Evolutionary conservation across 1,284 basidiomycete genomes (phyloP).

Genomic region (Austroboletus olivaceoglutinosus): DNA sequence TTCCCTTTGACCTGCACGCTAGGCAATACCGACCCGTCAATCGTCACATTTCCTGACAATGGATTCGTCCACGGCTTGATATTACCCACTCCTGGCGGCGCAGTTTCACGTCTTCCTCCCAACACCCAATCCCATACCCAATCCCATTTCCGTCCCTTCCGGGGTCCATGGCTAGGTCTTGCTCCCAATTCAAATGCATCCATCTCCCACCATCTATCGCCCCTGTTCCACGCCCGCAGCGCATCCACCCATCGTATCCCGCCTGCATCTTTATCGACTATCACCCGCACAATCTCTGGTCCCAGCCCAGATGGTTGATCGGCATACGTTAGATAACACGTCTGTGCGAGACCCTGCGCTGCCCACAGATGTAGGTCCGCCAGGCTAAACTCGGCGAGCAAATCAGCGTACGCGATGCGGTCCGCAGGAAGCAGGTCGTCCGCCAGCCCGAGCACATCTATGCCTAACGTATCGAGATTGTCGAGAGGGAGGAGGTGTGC

Average conservation of each 20-base stretch:
- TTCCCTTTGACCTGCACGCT: conserved; percentile 3
- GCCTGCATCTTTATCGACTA: conserved; percentile 14
- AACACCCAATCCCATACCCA: conserved; percentile 13
- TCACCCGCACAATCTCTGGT: conserved; percentile 54
- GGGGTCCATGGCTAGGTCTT: neutral
- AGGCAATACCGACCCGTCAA: neutral
- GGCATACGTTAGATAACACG: conserved; percentile 63
- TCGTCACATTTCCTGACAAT: conserved; percentile 4
- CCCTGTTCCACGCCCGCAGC: conserved; percentile 49
- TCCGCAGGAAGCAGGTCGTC: conserved; percentile 36
- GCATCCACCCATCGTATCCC: conserved; percentile 50
- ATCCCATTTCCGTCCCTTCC: neutral
- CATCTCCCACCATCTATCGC: conserved; percentile 11
- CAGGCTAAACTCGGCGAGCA: conserved; percentile 41
- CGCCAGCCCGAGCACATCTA: conserved; percentile 39
- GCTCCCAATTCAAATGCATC: neutral
- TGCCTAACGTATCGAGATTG: conserved; percentile 42
- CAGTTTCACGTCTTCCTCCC: conserved; percentile 20
- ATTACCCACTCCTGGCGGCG: conserved; percentile 53
- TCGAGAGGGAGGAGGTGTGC: conserved; percentile 58
- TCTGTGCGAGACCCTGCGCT: conserved; percentile 66
- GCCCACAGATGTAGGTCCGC: conserved; percentile 60
- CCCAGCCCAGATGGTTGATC: conserved; percentile 61
- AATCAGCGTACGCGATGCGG: conserved; percentile 32
- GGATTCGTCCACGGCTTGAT: conserved; percentile 26